These are phyloP conservation scores for Vigna trinervia DNA, from an alignment of 306 rosid genomes.

Conservation along the genomic window DNA sequence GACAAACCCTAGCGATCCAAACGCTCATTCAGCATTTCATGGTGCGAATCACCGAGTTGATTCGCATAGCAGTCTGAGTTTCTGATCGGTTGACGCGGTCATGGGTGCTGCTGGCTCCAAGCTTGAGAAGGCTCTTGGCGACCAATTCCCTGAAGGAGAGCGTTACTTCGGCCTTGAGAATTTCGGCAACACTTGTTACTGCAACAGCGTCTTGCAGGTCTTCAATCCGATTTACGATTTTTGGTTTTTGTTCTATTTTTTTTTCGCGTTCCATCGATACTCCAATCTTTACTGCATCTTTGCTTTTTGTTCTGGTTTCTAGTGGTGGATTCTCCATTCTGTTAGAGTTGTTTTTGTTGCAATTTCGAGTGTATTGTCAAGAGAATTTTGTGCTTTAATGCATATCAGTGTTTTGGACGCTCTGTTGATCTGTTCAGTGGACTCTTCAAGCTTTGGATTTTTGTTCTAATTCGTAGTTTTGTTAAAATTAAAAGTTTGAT, in stretches of 20 bases:
- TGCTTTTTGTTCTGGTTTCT: neutral
- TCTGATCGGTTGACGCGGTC: conserved; percentile 49
- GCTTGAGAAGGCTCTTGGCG: conserved; percentile 99
- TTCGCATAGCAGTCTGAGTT: conserved; percentile 63
- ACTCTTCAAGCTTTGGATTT: conserved; percentile 3
- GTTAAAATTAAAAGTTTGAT: neutral
- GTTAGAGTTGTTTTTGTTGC: neutral
- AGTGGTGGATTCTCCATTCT: neutral
- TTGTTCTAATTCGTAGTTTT: conserved; percentile 5
- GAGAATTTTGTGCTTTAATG: neutral
- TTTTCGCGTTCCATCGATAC: neutral
- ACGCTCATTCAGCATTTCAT: conserved; percentile 24
- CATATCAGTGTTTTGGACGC: conserved; percentile 14
- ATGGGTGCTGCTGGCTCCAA: conserved; percentile 99
- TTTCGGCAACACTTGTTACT: conserved; percentile 98
- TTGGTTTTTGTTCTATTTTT: neutral
- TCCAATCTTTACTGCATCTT: neutral
- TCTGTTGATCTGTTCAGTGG: conserved; percentile 10
- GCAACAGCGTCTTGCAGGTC: conserved; percentile 99
- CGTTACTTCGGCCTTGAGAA: conserved; percentile 97
- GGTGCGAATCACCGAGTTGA: conserved; percentile 52
- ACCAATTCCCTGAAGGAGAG: conserved; percentile 99
- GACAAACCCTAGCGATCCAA: conserved; percentile 53
- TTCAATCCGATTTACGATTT: conserved; percentile 31
- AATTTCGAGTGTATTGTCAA: neutral